Conservation (phyloP, 2,329 filamentous ascomycete species). For the Verticillium klebahnii region DNA sequence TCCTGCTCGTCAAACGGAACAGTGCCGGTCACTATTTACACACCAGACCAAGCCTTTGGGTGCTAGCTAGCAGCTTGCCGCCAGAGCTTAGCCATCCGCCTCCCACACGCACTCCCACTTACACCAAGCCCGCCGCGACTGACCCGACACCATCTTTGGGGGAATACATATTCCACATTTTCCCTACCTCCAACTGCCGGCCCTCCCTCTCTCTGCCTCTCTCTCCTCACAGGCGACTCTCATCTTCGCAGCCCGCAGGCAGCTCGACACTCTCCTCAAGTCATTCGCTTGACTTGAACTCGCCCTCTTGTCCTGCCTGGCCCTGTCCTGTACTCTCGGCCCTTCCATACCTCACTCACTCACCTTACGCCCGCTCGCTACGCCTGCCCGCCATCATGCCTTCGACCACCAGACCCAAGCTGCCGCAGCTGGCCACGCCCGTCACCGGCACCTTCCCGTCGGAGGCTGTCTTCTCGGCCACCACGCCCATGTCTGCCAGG, state of each 20-base stretch:
- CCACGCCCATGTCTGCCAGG: slow-evolving; percentile 59
- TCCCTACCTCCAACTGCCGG: slow-evolving; percentile 28
- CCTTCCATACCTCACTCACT: slow-evolving; percentile 6
- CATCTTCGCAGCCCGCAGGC: slow-evolving; percentile 31
- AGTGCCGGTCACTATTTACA: neutral
- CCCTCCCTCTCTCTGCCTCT: slow-evolving; percentile 15
- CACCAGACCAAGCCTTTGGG: neutral
- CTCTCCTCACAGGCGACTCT: slow-evolving; percentile 25
- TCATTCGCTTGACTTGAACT: slow-evolving; percentile 41
- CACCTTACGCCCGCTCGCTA: slow-evolving; percentile 8
- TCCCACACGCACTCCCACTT: slow-evolving; percentile 22
- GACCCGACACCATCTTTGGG: slow-evolving; percentile 20
- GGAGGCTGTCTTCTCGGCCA: slow-evolving; percentile 52
- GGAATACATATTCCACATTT: neutral
- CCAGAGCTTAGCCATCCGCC: slow-evolving; percentile 13
- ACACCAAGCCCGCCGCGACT: slow-evolving; percentile 12
- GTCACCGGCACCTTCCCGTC: slow-evolving; percentile 59
- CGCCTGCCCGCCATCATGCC: slow-evolving; percentile 38
- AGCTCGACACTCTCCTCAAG: slow-evolving; percentile 24
- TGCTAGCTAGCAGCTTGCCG: slow-evolving; percentile 6
- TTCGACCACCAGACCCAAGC: slow-evolving; percentile 50
- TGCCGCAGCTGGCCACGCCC: slow-evolving; percentile 58
- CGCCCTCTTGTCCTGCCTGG: slow-evolving; percentile 6
- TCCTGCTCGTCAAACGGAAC: neutral
- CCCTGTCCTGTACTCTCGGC: slow-evolving; percentile 1